Evolutionary conservation across 371 early-diverging fungal genomes (phyloP), one percentile per base, ranked within the genome.

Genomic region (Saksenaea oblongispora): DNA sequence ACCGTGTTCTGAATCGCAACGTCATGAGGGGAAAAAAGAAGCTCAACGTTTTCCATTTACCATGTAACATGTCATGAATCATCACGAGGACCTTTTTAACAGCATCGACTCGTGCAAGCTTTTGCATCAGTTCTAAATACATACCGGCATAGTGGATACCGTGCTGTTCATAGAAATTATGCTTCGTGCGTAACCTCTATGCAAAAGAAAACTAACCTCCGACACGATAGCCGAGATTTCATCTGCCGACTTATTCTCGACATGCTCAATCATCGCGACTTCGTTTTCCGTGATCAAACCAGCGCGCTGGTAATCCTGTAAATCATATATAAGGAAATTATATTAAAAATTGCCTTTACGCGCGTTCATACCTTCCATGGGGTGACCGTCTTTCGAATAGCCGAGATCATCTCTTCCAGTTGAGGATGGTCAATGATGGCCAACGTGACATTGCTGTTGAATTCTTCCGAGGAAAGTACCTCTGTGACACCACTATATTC

Each of bases 71-170:
- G 62, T 96, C 95, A 66, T 95, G 94, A 17, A 95, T 82, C 15
- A 91, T 70, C n/a, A 96, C 93, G 44, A 96, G 72, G 28, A 96
- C 87, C 63, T 91, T 90, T 71, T 96, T 95, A 31, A 95, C 75
- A 15, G 94, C 95, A 67, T 97, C 98, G 26, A 91, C 85, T 61
- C 97, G 87, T 26, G 90, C 86, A 34, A 95, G 80, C 74, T 92
- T 94, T 42, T 84, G 83, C 68, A 97, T 83, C 14, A 96, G 74
- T 28, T 74, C 80, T 26, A 89, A 76, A 58, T 91, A 91, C 41
- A 86, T 69, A 2, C 79, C 84, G n/a, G 88, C 85, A 80, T 90
- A 81, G 39, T 70, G 74, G 11, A 72, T 59, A n/a, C 79, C 79
- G 54, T 79, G 79, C 79, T 79, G 59, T 8, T 34, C 34, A 8